Evolutionary conservation across 768 basidiomycete genomes (phyloP), one percentile per base, ranked within the genome.

Genomic region (Xerocomellus intermedius): DNA sequence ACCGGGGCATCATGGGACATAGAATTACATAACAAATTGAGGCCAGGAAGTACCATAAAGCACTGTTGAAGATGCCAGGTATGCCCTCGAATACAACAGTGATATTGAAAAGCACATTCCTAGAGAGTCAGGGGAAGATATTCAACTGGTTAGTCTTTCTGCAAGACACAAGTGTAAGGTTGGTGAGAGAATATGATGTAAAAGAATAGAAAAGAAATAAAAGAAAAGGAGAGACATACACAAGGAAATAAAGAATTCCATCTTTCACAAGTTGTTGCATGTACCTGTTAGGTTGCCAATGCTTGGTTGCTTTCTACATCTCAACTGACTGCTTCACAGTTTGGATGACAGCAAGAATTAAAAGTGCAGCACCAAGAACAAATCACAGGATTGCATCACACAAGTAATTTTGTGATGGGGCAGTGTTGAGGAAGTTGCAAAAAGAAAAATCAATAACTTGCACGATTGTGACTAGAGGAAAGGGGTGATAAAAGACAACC

Each of bases 241-340:
- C 19, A n/a, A n/a, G n/a, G n/a, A n/a, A n/a, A n/a, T n/a, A n/a
- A n/a, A n/a, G n/a, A n/a, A n/a, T n/a, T n/a, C 51, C 58, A 16
- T 60, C 60, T 4, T 24, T 42, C 4, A n/a, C 24, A 1, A 61
- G 10, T 4, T 22, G 50, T 6, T 30, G 19, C 44, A 52, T 46
- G 38, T 48, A 60, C 16, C 16, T 37, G n/a, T 58, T 60, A 5
- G 39, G 41, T 2, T 47, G 45, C 59, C 56, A 60, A 14, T 16
- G 52, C 19, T 51, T 54, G 3, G 45, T 50, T 6, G 48, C 41
- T 8, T 39, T 43, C 49, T 59, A 50, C 59, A 54, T 59, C 2
- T 30, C 16, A 6, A 58, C 2, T 4, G 49, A 43, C 39, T 54
- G 28, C 26, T 21, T 54, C 37, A 49, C 7, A 5, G 28, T 48